These are phyloP conservation scores for Arthrobotrys conoides DNA, from an alignment of 2,329 filamentous ascomycete genomes.

Conservation along the genomic window DNA sequence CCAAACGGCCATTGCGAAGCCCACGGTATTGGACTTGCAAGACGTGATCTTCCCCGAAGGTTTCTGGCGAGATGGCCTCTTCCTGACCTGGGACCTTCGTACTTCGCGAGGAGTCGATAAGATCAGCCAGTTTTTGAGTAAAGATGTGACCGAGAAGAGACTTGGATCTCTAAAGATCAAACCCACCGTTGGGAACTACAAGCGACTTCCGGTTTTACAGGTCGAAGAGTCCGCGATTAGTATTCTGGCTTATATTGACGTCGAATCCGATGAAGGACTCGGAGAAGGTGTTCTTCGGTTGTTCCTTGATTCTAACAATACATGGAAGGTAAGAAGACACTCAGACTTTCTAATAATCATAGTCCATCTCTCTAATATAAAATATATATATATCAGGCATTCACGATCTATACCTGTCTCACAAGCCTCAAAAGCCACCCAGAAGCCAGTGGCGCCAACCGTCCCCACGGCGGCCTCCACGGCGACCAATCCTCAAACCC, in stretches of 20 bases:
- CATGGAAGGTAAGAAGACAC: constrained; percentile 52
- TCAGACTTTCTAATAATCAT: background rate
- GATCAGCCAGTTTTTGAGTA: constrained; percentile 65
- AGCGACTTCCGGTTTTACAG: constrained; percentile 38
- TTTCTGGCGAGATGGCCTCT: constrained; percentile 75
- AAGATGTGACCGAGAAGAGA: constrained; percentile 15
- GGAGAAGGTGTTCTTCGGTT: constrained; percentile 74
- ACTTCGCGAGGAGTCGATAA: constrained; percentile 69
- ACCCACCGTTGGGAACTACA: constrained; percentile 30
- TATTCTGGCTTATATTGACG: constrained; percentile 73
- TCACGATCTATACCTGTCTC: constrained; percentile 75
- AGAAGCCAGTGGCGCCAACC: constrained; percentile 69
- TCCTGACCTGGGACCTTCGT: constrained; percentile 73
- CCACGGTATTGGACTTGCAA: constrained; percentile 29
- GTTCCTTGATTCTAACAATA: constrained; percentile 66
- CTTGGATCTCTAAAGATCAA: constrained; percentile 34
- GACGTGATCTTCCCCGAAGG: constrained; percentile 65
- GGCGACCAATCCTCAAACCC: constrained; percentile 66
- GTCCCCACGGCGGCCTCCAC: constrained; percentile 74
- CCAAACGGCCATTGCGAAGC: constrained; percentile 39
- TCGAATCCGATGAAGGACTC: constrained; percentile 72
- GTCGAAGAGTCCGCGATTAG: constrained; percentile 65
- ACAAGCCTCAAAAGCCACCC: constrained; percentile 72
- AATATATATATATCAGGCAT: constrained; percentile 73
- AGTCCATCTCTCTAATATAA: constrained; percentile 61